A percentile compares a stretch with the other conserved stretches of the same genome.
Conservation (phyloP, 768 basidiomycete species). For the Kwoniella botswanensis region DNA sequence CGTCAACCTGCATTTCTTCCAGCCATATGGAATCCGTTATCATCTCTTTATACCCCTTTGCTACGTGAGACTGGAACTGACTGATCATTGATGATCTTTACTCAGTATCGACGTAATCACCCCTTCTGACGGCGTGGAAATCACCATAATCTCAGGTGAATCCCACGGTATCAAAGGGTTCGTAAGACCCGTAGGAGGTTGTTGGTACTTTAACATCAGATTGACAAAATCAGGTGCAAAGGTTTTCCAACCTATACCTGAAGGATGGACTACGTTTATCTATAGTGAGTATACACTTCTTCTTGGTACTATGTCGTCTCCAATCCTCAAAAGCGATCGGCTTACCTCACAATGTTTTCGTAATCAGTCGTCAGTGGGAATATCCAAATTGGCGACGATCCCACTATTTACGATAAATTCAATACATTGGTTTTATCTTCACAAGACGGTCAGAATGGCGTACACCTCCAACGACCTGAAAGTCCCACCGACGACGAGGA, state of each 20-base stretch:
- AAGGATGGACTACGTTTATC: conserved; percentile 87
- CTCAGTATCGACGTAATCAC: conserved; percentile 63
- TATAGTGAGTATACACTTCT: conserved; percentile 66
- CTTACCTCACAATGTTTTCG: conserved; percentile 1
- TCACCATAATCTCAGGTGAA: conserved; percentile 88
- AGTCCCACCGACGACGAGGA: conserved; percentile 58
- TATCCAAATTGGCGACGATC: conserved; percentile 66
- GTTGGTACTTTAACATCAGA: conserved; percentile 86
- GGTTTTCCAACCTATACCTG: conserved; percentile 81
- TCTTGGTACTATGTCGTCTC: neutral
- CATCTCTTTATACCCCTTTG: too few species aligned
- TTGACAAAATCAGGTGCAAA: conserved; percentile 67
- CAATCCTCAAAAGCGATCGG: neutral
- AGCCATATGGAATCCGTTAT: too few species aligned
- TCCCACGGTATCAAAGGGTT: conserved; percentile 77
- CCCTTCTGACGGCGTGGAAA: conserved; percentile 60
- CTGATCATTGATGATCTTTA: neutral
- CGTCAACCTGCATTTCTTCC: too few species aligned
- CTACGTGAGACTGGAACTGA: neutral
- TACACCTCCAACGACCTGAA: conserved; percentile 63
- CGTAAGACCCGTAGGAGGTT: conserved; percentile 87
- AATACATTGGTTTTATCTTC: conserved; percentile 84
- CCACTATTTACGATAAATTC: conserved; percentile 64
- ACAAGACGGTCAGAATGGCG: conserved; percentile 68
- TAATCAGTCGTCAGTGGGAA: conserved; percentile 69